Conservation (phyloP, 1,284 basidiomycete genomes). For the Athelia sp. region DNA sequence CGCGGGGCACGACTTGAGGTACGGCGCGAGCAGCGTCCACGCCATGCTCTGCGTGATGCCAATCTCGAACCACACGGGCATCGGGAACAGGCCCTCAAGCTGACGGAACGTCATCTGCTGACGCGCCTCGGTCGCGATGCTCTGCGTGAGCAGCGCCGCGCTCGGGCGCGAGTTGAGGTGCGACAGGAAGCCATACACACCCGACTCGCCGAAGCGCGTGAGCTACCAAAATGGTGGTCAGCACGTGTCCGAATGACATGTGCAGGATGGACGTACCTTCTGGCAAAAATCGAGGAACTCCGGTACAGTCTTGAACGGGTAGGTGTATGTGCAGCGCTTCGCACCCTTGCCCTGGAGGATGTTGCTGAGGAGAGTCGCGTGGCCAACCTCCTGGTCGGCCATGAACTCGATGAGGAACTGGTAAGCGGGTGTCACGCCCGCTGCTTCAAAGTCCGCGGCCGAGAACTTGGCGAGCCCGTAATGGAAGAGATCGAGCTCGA, state of each 20-base stretch:
- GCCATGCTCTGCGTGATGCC: constrained; percentile 58
- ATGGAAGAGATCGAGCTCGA: constrained; percentile 62
- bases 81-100: constrained; percentile 58
- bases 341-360: constrained; percentile 43
- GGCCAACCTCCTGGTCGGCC: constrained; percentile 56
- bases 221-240: too few species aligned
- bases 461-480: constrained; percentile 52
- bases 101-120: constrained; percentile 70
- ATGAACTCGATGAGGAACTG: constrained; percentile 51
- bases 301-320: constrained; percentile 53
- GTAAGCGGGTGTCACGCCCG: constrained; percentile 50
- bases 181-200: constrained; percentile 55
- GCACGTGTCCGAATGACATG: too few species aligned
- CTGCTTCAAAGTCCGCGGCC: constrained; percentile 48
- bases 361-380: constrained; percentile 43
- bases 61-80: constrained; percentile 49
- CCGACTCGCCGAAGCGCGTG: constrained; percentile 57
- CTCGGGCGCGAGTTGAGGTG: constrained; percentile 57
- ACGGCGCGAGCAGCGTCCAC: constrained; percentile 60
- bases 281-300: constrained; percentile 63
- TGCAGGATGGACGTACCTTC: constrained; percentile 28
- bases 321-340: constrained; percentile 56
- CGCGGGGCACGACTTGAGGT: constrained; percentile 52
- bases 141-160: constrained; percentile 52
- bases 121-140: constrained; percentile 58